phyloP scores from a whole-genome alignment of 345 rosid species.

The Noccaea caerulescens region DNA sequence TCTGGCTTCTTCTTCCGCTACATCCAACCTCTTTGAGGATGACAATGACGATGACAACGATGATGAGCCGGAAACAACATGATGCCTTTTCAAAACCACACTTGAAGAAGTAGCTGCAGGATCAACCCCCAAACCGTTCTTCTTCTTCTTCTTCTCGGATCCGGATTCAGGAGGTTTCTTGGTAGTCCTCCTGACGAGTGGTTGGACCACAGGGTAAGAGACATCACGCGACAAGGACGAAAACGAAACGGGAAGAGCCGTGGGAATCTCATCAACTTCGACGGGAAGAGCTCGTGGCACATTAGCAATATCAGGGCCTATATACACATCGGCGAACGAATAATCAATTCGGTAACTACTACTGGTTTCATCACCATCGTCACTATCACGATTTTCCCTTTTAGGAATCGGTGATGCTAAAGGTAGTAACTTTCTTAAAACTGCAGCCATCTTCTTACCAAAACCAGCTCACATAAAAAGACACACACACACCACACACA shows the following conservation, averaged over 20 bases:
- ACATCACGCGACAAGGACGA: slow-evolving; percentile 39
- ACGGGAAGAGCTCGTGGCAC: slow-evolving; percentile 71
- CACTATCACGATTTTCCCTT: slow-evolving; percentile 15
- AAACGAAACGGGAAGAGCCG: slow-evolving; percentile 54
- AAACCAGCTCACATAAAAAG: neutral
- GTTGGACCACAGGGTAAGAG: slow-evolving; percentile 65
- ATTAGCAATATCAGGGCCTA: slow-evolving; percentile 62
- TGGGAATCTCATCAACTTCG: slow-evolving; percentile 62
- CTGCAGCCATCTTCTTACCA: slow-evolving; percentile 50
- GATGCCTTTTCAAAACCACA: slow-evolving; percentile 31
- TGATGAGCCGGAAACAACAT: slow-evolving; percentile 43
- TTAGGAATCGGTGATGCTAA: slow-evolving; percentile 43
- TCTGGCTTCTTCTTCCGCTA: slow-evolving; percentile 38
- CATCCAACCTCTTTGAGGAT: slow-evolving; percentile 34
- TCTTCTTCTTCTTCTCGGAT: slow-evolving; percentile 22
- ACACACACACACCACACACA: neutral
- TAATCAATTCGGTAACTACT: slow-evolving; percentile 48
- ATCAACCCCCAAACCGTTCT: slow-evolving; percentile 8
- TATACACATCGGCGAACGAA: slow-evolving; percentile 77
- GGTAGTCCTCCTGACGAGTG: slow-evolving; percentile 48
- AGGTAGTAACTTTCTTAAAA: slow-evolving; percentile 61
- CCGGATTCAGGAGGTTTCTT: slow-evolving; percentile 34
- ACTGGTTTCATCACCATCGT: slow-evolving; percentile 48
- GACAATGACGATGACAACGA: slow-evolving; percentile 17
- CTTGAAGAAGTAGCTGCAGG: slow-evolving; percentile 23